A percentile compares a stretch with the other conserved stretches of the same genome.
phyloP scores from a whole-genome alignment of 1,139 yeast genomes.

The Pneumocystis wakefieldiae region DNA sequence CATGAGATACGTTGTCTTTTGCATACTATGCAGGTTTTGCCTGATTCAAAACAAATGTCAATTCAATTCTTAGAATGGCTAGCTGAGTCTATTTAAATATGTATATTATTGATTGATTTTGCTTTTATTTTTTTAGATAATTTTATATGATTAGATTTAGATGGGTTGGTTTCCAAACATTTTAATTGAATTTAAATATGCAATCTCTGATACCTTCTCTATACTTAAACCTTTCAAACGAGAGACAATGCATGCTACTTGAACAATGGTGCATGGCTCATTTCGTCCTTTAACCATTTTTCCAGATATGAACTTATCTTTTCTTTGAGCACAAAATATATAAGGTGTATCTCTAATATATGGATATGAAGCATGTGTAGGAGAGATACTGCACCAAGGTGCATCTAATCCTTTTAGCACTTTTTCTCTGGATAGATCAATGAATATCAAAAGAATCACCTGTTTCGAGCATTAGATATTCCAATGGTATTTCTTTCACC shows the following conservation, averaged over 20 bases:
- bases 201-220: constrained; percentile 40
- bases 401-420: constrained; percentile 32
- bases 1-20: not conserved
- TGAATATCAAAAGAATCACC: not conserved
- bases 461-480: constrained; percentile 56
- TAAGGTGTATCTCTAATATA: constrained; percentile 42
- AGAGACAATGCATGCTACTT: constrained; percentile 67
- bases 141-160: not conserved
- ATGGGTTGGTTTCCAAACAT: constrained; percentile 29
- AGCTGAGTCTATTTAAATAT: not conserved
- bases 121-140: not conserved
- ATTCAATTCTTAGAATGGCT: not conserved
- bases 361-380: constrained; percentile 60
- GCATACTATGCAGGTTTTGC: not conserved
- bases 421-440: not conserved
- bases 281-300: constrained; percentile 67
- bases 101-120: not conserved
- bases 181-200: constrained; percentile 48
- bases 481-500: constrained; percentile 50
- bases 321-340: constrained; percentile 37
- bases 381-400: constrained; percentile 94
- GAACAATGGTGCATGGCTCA: constrained; percentile 76
- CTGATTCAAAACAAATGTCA: not conserved
- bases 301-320: constrained; percentile 37
- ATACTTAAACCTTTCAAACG: constrained; percentile 38